Conservation (phyloP, 306 rosid genomes). For the Inga leiocalycina region DNA sequence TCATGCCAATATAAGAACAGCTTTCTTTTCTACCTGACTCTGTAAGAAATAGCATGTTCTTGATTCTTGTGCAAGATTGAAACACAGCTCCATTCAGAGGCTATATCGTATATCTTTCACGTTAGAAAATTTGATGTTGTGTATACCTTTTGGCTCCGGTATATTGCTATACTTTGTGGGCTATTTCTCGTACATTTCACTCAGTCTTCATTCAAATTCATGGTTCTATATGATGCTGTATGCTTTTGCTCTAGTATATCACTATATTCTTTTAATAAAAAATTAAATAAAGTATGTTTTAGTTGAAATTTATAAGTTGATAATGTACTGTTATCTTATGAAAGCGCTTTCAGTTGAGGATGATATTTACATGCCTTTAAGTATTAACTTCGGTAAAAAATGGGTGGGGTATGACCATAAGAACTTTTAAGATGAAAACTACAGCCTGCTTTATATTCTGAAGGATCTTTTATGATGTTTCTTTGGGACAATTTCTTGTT, state of each 20-base stretch:
- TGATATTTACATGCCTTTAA: not conserved
- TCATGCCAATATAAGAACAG: not conserved
- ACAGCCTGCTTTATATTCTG: not conserved
- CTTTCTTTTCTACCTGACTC: not conserved
- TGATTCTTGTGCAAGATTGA: slow-evolving; percentile 6
- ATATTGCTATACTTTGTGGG: not conserved
- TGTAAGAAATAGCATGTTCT: not conserved
- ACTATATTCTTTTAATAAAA: not conserved
- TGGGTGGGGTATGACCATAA: not conserved
- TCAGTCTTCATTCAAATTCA: not conserved
- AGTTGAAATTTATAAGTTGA: not conserved
- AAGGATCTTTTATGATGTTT: not conserved
- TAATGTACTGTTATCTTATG: not conserved
- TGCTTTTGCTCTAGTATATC: not conserved
- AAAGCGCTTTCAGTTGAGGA: not conserved
- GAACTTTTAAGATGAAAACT: not conserved
- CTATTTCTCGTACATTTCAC: not conserved
- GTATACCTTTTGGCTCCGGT: not conserved
- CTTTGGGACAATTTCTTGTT: not conserved
- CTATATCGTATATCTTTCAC: not conserved
- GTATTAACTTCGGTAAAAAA: not conserved
- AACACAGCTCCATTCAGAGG: slow-evolving; percentile 1
- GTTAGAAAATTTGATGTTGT: not conserved
- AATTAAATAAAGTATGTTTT: not conserved
- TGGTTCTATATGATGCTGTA: not conserved